Evolutionary conservation across 2,329 filamentous ascomycete species (phyloP).

Genomic region (Corinectria fuckeliana): DNA sequence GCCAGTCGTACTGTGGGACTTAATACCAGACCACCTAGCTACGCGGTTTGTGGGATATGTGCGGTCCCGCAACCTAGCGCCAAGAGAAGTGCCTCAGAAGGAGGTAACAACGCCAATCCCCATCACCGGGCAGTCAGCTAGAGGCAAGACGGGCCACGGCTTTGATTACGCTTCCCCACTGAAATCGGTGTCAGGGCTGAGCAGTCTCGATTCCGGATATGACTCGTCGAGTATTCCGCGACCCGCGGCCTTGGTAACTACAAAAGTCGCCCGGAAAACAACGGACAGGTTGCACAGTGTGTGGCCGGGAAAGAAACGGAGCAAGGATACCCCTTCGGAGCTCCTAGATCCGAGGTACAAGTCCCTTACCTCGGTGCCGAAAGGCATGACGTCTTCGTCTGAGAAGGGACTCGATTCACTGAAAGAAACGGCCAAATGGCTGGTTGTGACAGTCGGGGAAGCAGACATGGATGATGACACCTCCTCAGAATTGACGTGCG

Average conservation of each 20-base stretch:
- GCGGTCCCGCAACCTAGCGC: slow-evolving; percentile 33
- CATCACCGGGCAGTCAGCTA: slow-evolving; percentile 24
- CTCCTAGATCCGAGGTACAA: slow-evolving; percentile 23
- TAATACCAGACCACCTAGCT: slow-evolving; percentile 35
- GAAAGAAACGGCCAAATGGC: slow-evolving; percentile 4
- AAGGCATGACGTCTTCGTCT: not conserved
- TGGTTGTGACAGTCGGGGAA: slow-evolving; percentile 11
- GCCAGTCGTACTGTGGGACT: slow-evolving; percentile 36
- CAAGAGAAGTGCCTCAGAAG: slow-evolving; percentile 17
- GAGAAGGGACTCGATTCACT: not conserved
- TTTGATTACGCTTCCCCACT: slow-evolving; percentile 30
- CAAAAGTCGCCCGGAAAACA: slow-evolving; percentile 26
- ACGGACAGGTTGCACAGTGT: slow-evolving; percentile 24
- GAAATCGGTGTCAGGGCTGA: slow-evolving; percentile 32
- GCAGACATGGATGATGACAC: slow-evolving; percentile 28
- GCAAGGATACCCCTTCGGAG: slow-evolving; percentile 24
- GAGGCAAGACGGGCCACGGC: slow-evolving; percentile 16
- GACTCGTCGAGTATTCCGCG: slow-evolving; percentile 32
- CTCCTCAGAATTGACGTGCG: slow-evolving; percentile 30
- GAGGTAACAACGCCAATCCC: slow-evolving; percentile 30
- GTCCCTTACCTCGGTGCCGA: slow-evolving; percentile 22
- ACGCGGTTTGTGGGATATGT: slow-evolving; percentile 38
- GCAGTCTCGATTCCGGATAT: slow-evolving; percentile 37
- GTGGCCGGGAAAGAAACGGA: slow-evolving; percentile 26
- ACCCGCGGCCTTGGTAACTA: slow-evolving; percentile 27